Conservation (phyloP, 495 filamentous ascomycete species). For the Penicillium bialowiezense region DNA sequence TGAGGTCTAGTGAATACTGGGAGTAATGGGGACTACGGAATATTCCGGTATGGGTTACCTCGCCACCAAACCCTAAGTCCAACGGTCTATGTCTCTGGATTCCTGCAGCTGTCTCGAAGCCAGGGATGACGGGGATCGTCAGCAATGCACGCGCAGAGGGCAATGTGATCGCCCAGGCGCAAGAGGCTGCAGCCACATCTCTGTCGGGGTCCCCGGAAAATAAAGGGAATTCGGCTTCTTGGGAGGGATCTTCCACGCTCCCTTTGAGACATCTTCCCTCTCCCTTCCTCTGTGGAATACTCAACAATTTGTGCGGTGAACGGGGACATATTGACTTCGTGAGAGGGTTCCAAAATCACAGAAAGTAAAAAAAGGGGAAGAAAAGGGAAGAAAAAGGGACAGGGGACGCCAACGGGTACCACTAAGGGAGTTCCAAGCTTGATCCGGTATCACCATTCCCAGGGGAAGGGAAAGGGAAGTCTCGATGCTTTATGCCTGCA, state of each 20-base stretch:
- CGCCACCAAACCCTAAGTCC: neutral
- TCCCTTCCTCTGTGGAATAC: neutral
- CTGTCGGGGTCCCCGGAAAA: constrained; percentile 21
- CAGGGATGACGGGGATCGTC: constrained; percentile 21
- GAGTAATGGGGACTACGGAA: no score
- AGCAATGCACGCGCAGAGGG: constrained; percentile 17
- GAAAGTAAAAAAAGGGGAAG: neutral
- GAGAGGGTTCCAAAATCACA: no score
- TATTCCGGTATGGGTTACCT: no score
- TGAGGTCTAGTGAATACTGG: no score
- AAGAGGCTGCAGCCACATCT: constrained; percentile 36
- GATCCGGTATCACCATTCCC: neutral
- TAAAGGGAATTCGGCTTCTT: constrained; percentile 11
- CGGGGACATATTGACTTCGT: no score
- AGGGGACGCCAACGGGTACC: no score
- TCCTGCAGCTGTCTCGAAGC: constrained; percentile 18
- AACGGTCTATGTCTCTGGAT: constrained; percentile 4
- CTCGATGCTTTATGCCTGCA: constrained; percentile 13
- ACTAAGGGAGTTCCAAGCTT: no score
- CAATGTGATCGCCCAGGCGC: constrained; percentile 12
- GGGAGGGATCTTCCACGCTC: constrained; percentile 1
- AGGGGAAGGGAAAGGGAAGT: neutral
- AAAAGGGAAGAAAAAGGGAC: neutral
- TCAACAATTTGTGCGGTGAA: neutral
- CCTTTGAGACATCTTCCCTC: neutral